Conservation (phyloP, 1,284 basidiomycete species). For the Ustilago trichophora region DNA sequence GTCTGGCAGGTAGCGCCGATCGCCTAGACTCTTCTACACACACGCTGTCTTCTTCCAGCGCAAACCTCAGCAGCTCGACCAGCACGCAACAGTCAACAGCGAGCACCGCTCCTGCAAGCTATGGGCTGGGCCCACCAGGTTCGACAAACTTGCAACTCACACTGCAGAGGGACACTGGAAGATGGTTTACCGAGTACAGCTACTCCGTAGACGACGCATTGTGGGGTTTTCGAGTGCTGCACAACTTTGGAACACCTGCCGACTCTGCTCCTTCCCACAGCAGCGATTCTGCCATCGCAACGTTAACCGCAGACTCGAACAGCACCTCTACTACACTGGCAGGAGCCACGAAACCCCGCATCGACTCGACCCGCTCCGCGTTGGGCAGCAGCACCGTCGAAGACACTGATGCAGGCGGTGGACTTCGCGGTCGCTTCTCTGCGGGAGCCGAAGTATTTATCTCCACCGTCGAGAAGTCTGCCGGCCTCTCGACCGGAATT, state of each 20-base stretch:
- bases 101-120: slow-evolving; percentile 4
- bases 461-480: slow-evolving; percentile 89
- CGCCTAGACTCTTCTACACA: slow-evolving; percentile 9
- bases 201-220: slow-evolving; percentile 93
- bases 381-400: too few species aligned
- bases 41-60: slow-evolving; percentile 1
- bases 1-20: not conserved
- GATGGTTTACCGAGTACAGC: slow-evolving; percentile 92
- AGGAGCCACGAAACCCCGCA: too few species aligned
- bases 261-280: not conserved
- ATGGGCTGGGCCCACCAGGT: slow-evolving; percentile 44
- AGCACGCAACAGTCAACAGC: slow-evolving; percentile 8
- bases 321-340: not conserved
- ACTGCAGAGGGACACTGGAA: slow-evolving; percentile 88
- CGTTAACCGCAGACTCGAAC: not conserved
- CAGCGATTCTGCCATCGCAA: not conserved
- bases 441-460: slow-evolving; percentile 94
- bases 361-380: too few species aligned
- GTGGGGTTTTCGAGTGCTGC: slow-evolving; percentile 87
- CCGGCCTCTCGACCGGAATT: slow-evolving; percentile 91
- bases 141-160: slow-evolving; percentile 76
- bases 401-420: slow-evolving; percentile 70
- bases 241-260: slow-evolving; percentile 77
- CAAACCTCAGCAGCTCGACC: not conserved
- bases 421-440: slow-evolving; percentile 85